A percentile compares a stretch with the other conserved stretches of the same genome.
Conservation (phyloP, 2,329 filamentous ascomycete species). For the Sporothrix variecibatus region DNA sequence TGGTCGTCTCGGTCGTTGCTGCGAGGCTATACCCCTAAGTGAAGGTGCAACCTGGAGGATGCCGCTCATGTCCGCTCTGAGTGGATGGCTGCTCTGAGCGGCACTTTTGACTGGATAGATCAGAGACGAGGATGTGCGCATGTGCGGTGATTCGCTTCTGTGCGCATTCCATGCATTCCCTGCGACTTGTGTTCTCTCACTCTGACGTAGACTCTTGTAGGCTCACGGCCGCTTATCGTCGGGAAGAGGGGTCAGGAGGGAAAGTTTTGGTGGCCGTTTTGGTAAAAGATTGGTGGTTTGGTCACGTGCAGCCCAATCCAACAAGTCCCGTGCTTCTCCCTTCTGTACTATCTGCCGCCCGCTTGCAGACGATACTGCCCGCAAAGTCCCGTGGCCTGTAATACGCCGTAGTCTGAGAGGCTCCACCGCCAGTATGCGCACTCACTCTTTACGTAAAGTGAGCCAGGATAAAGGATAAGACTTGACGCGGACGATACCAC, state of each 20-base stretch:
- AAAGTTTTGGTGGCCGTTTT: not conserved
- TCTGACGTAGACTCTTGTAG: not conserved
- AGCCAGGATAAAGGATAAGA: constrained; percentile 8
- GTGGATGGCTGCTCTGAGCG: not conserved
- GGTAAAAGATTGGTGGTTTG: not conserved
- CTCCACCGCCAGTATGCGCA: not conserved
- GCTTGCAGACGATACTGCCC: not conserved
- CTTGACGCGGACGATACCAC: not conserved
- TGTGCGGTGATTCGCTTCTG: not conserved
- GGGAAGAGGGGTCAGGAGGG: not conserved
- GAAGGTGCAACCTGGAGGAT: constrained; percentile 23
- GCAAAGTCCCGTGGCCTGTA: constrained; percentile 5
- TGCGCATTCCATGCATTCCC: not conserved
- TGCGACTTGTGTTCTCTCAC: not conserved
- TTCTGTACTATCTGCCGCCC: not conserved
- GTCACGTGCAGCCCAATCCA: constrained; percentile 1
- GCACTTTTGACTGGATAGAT: not conserved
- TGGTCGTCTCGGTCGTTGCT: not conserved
- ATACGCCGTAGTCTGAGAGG: not conserved
- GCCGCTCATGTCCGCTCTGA: not conserved
- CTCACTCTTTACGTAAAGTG: constrained; percentile 2
- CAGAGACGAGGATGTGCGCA: not conserved
- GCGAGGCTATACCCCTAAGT: constrained; percentile 27
- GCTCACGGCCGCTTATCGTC: not conserved
- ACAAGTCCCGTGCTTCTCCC: not conserved